Base-by-base conservation (phyloP, 257 asterid species). In the Solanum paucissectum region DNA sequence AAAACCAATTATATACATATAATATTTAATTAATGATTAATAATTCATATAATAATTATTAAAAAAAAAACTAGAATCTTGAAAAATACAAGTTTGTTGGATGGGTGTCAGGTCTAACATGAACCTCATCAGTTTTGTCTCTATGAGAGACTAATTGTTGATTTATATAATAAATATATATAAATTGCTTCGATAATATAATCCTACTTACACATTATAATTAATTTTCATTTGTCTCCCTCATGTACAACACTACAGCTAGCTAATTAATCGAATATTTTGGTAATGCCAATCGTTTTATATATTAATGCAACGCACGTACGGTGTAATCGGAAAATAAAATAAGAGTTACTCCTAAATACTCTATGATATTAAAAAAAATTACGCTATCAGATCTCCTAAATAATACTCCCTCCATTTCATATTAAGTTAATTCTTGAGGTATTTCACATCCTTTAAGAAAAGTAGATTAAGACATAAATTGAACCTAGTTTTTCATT, bases 241-340 rank as follows among this genome's bases (percentile, higher is more conserved):
- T 79, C 49, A 36, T 66, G 5, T 73, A 77, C 64, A 93, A 82
- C 95, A 92, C 86, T 82, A 89, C 93, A 90, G 93, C 93, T 90
- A 91, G 86, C 92, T 89, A 92, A 92, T 90, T 91, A 88, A 84
- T 84, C 88, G 90, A 89, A 68, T 88, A 88, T 74, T 83, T 86
- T 62, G 86, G 69, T 46, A 18, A 82, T 49, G 82, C 21, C 83
- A 82, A 84, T 44, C 52, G 72, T 40, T 40, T 83, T 27, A 68
- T 27, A 68, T 27, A 64, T 60, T 36, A 71, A 72, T 72, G 49
- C 40, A 89, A 89, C 81, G 90, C 90, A 87, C 81, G 90, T 89
- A 87, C 64, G 85, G 69, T 82, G 20, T 82, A 29, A 49, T 52
- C 12, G 69, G 44, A 49, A 74, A 82, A 46, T 46, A 16, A 49